phyloP scores from a whole-genome alignment of 208 protist species.

The Herpetomonas tarakana region DNA sequence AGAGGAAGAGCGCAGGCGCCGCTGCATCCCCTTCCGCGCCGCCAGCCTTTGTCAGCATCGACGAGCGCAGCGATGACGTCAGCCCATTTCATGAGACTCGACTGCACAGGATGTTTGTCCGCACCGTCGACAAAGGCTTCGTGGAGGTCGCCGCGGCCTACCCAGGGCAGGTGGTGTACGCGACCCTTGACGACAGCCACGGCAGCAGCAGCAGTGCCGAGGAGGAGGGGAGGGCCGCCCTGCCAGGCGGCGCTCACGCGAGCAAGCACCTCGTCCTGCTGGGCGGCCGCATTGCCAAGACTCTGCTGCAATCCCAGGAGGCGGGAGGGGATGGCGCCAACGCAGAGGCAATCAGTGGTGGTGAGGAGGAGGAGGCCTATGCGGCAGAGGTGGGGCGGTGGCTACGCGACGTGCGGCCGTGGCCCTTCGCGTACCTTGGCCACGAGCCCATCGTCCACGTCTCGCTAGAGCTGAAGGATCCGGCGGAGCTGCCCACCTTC shows the following conservation, averaged over 20 bases:
- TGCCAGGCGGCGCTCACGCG: not conserved
- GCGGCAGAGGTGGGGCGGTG: not conserved
- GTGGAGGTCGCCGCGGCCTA: slow-evolving; percentile 40
- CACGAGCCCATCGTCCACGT: slow-evolving; percentile 88
- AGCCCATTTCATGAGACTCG: slow-evolving; percentile 55
- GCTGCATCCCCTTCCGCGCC: no score
- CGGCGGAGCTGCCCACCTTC: slow-evolving; percentile 93
- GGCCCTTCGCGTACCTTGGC: not conserved
- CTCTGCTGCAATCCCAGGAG: slow-evolving; percentile 14
- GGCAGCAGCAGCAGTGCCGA: no score
- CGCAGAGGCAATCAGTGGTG: no score
- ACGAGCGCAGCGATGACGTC: slow-evolving; percentile 66
- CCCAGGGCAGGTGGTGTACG: slow-evolving; percentile 68
- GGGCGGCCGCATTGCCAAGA: slow-evolving; percentile 33
- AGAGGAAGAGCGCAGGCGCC: no score
- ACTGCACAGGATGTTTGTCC: slow-evolving; percentile 39
- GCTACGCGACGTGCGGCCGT: not conserved
- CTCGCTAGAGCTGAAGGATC: slow-evolving; percentile 97
- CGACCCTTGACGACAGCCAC: slow-evolving; percentile 14
- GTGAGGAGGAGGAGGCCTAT: not conserved
- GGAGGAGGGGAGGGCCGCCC: not conserved
- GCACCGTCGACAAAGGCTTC: slow-evolving; percentile 45
- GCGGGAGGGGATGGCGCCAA: not conserved
- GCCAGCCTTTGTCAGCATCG: no score
- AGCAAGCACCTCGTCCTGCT: slow-evolving; percentile 47